These are phyloP conservation scores for Calonectria multiphialidica DNA, from an alignment of 2,329 filamentous ascomycete genomes.

Conservation along the genomic window DNA sequence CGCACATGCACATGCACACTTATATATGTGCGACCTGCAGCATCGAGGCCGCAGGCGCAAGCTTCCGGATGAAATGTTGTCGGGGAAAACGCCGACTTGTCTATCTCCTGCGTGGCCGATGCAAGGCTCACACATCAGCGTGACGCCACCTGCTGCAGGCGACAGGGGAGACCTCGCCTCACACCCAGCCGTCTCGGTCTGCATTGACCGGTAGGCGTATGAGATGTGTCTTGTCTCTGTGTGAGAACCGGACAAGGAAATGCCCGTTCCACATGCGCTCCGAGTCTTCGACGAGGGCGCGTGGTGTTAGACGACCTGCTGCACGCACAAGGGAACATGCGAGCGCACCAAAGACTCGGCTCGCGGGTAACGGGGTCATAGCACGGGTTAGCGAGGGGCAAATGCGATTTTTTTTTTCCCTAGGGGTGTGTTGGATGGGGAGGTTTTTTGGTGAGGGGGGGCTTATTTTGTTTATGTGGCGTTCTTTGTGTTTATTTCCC, in stretches of 20 bases:
- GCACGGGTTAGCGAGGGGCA: slow-evolving; percentile 27
- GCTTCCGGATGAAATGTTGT: slow-evolving; percentile 11
- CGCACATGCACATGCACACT: slow-evolving; percentile 6
- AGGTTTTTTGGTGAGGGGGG: background rate
- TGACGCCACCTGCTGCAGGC: slow-evolving; percentile 21
- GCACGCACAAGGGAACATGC: slow-evolving; percentile 6
- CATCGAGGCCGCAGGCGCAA: slow-evolving; percentile 22
- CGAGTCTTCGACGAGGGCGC: slow-evolving; percentile 12
- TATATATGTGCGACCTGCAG: slow-evolving; percentile 19
- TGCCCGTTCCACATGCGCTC: slow-evolving; percentile 21
- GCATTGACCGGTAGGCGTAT: slow-evolving; percentile 12
- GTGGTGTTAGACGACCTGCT: slow-evolving; percentile 23
- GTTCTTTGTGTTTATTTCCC: slow-evolving; percentile 3
- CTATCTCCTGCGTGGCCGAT: slow-evolving; percentile 9
- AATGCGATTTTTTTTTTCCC: slow-evolving; percentile 21
- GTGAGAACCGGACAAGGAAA: slow-evolving; percentile 9
- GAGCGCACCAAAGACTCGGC: slow-evolving; percentile 23
- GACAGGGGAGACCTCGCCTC: slow-evolving; percentile 16
- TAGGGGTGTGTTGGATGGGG: background rate
- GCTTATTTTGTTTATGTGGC: background rate
- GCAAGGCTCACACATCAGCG: slow-evolving; percentile 11
- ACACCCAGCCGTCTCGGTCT: slow-evolving; percentile 10
- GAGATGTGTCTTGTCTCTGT: slow-evolving; percentile 20
- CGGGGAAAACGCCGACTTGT: slow-evolving; percentile 27
- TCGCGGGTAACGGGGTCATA: slow-evolving; percentile 12